These are phyloP conservation scores for Phylloporus sp. DNA, from an alignment of 768 basidiomycete species.

Conservation along the genomic window DNA sequence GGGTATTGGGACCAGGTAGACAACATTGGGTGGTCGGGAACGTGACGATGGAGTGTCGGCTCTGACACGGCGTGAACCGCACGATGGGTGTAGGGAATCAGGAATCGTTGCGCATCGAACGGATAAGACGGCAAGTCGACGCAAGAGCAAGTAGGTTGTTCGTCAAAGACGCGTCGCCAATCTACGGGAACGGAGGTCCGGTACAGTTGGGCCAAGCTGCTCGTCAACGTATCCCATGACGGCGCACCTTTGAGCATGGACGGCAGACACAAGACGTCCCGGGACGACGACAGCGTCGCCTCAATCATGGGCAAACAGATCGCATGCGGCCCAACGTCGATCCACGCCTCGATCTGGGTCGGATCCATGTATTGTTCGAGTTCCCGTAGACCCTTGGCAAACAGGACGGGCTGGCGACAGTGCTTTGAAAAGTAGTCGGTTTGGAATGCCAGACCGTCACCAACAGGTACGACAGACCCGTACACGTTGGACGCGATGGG, in stretches of 20 bases:
- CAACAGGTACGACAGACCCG: constrained; percentile 49
- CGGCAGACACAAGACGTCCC: constrained; percentile 38
- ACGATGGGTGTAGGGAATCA: constrained; percentile 44
- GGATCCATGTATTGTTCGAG: constrained; percentile 30
- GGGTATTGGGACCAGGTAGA: constrained; percentile 42
- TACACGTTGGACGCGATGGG: constrained; percentile 60
- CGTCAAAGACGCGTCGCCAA: constrained; percentile 53
- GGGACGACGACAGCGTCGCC: constrained; percentile 23
- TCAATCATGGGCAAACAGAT: constrained; percentile 54
- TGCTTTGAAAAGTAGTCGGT: constrained; percentile 54
- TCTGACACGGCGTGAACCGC: neutral
- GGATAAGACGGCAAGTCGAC: constrained; percentile 62
- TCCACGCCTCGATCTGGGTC: constrained; percentile 41
- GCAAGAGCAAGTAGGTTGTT: constrained; percentile 38
- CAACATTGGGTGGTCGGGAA: constrained; percentile 34
- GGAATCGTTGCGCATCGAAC: constrained; percentile 51
- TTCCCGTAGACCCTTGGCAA: constrained; percentile 45
- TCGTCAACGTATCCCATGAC: constrained; percentile 42
- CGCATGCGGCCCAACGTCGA: constrained; percentile 66
- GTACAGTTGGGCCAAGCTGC: constrained; percentile 48
- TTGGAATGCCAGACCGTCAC: constrained; percentile 45
- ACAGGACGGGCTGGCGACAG: constrained; percentile 51
- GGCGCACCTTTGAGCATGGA: constrained; percentile 46
- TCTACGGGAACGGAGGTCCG: constrained; percentile 35
- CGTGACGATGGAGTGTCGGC: neutral